Conservation (phyloP, 768 basidiomycete genomes). For the Boletellus sp. region DNA sequence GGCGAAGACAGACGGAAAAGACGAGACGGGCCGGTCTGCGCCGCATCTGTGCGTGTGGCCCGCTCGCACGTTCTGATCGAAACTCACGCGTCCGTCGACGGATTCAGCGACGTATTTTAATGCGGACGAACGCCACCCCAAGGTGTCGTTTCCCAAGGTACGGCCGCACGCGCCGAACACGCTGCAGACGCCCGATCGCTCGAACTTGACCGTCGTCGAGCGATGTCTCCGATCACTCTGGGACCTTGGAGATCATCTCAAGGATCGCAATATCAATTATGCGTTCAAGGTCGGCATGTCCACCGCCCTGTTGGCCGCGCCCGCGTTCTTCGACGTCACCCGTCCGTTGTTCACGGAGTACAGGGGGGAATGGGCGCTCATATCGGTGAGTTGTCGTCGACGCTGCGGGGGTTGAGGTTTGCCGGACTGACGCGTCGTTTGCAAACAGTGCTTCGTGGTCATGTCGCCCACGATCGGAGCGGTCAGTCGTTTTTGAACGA, state of each 20-base stretch:
- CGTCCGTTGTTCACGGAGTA: conserved; percentile 76
- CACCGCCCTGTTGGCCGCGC: conserved; percentile 75
- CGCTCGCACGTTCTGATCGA: neutral
- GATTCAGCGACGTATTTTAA: conserved; percentile 51
- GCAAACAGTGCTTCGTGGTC: conserved; percentile 75
- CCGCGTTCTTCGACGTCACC: conserved; percentile 82
- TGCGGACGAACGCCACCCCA: conserved; percentile 43
- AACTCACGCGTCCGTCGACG: conserved; percentile 7
- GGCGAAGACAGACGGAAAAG: conserved; percentile 14
- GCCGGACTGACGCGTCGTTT: conserved; percentile 3
- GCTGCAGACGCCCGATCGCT: conserved; percentile 68
- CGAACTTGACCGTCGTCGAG: conserved; percentile 57
- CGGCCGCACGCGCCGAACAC: conserved; percentile 83
- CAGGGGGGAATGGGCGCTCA: conserved; percentile 93
- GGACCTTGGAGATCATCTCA: conserved; percentile 60
- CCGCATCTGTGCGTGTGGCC: conserved; percentile 38
- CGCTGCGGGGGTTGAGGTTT: conserved; percentile 10
- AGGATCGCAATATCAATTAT: conserved; percentile 78
- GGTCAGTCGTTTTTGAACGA: conserved; percentile 38
- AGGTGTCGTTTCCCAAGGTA: conserved; percentile 76
- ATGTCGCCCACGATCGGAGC: conserved; percentile 87
- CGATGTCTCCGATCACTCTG: conserved; percentile 68
- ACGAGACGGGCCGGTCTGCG: conserved; percentile 22
- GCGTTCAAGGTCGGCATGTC: conserved; percentile 86
- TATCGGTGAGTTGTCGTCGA: conserved; percentile 57